Evolutionary conservation across 176 grass and related monocot species (phyloP), one percentile per base, ranked within the genome.

Genomic region (Oryza brachyantha): DNA sequence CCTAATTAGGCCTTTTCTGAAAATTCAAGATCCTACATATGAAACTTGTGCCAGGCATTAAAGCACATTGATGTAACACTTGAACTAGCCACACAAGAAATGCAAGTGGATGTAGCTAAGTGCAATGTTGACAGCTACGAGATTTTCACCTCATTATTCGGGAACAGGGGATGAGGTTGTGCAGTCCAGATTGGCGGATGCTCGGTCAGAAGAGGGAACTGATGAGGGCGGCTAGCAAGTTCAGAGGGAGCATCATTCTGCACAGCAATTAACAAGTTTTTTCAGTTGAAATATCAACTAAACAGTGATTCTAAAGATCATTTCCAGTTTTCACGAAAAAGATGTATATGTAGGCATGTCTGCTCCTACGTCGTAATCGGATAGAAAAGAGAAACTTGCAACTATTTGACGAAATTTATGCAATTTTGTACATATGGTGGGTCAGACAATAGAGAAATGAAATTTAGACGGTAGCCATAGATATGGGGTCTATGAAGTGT

Each of bases 121-220:
- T 72, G 66, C 29, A 78, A 60, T 10, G 40, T 29, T 65, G 40
- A 66, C 46, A 45, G 38, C 34, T 72, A 10, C 68, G 77, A 46
- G 37, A 57, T 24, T 57, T 57, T 90, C 57, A 94, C 94, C 94
- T 97, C 86, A 73, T 87, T 84, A 61, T 72, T 86, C 55, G 72
- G 39, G 76, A 92, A 94, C 73, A 84, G 71, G 19, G 79, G 86
- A 36, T 84, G 88, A 38, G 68, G 71, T 82, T 82, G 82, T 34
- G 74, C 74, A 84, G 83, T 82, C 89, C 91, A 90, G 50, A 71
- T 78, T 78, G 79, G 73, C 66, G 84, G 86, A 81, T 87, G 84
- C 78, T 82, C 81, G 25, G 78, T 73, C 67, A 46, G n/a, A 32
- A 75, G 29, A 39, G 84, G 74, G 29, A 70, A 87, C 13, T 66